These are phyloP conservation scores for Aureobasidium melanogenum DNA, from an alignment of 2,329 filamentous ascomycete genomes.

Conservation along the genomic window DNA sequence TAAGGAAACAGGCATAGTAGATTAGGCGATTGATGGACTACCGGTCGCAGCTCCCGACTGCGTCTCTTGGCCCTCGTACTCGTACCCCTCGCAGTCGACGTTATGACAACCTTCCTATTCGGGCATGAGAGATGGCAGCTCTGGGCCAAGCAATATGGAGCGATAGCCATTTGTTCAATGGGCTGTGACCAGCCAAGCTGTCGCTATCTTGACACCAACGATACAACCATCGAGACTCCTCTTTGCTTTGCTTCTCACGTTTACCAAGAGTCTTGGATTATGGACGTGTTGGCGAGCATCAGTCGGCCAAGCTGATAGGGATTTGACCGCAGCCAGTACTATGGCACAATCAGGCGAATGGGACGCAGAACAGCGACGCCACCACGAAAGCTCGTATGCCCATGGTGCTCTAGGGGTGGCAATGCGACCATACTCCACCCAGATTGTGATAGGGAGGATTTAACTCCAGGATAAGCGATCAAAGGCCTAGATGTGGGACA, in stretches of 20 bases:
- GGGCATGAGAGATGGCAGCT: neutral
- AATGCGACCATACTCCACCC: neutral
- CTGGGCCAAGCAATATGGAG: neutral
- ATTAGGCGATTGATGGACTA: neutral
- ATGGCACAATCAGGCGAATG: neutral
- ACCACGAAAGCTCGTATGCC: neutral
- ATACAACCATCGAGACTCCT: neutral
- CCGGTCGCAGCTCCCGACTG: no score
- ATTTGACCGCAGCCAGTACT: neutral
- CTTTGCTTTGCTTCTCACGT: conserved; percentile 1
- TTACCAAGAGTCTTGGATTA: neutral
- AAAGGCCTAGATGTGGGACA: neutral
- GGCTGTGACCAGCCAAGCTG: neutral
- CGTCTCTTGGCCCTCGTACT: neutral
- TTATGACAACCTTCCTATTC: neutral
- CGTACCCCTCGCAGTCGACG: neutral
- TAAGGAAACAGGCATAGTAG: neutral
- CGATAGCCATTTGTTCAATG: neutral
- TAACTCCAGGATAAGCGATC: neutral
- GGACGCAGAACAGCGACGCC: neutral
- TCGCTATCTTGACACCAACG: neutral
- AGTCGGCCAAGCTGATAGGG: neutral
- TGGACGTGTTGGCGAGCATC: neutral
- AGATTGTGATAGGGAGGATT: neutral
- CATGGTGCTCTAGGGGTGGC: no score